Evolutionary conservation across 768 basidiomycete genomes (phyloP).

Genomic region (Suillus spraguei): DNA sequence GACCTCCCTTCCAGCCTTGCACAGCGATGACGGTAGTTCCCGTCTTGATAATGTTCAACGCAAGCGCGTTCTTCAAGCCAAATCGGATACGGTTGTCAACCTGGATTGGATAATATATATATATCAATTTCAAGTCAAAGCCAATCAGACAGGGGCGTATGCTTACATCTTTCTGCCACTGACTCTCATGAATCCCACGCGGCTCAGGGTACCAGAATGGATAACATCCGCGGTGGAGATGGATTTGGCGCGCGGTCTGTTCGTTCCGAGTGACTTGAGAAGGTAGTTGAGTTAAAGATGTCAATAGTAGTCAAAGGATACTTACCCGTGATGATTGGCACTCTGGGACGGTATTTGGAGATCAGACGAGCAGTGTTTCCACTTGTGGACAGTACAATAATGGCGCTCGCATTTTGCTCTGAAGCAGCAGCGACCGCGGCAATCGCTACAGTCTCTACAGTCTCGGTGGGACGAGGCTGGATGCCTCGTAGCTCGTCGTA

Average conservation of each 20-base stretch:
- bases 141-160: not conserved
- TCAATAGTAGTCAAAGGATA: conserved; percentile 9
- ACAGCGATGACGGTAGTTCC: conserved; percentile 92
- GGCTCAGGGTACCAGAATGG: conserved; percentile 97
- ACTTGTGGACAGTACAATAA: conserved; percentile 94
- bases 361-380: conserved; percentile 95
- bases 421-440: conserved; percentile 94
- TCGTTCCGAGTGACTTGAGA: conserved; percentile 88
- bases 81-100: conserved; percentile 90
- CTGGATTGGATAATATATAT: conserved; percentile 46
- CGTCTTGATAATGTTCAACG: conserved; percentile 83
- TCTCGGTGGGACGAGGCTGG: conserved; percentile 87
- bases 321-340: conserved; percentile 94
- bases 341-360: conserved; percentile 93
- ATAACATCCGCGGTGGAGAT: conserved; percentile 95
- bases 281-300: conserved; percentile 7
- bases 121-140: conserved; percentile 15
- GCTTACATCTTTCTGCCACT: conserved; percentile 97
- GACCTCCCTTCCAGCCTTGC: conserved; percentile 99
- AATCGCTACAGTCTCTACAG: conserved; percentile 94
- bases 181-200: conserved; percentile 81
- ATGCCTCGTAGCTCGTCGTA: conserved; percentile 85
- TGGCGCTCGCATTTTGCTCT: conserved; percentile 94
- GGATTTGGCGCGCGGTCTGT: conserved; percentile 95
- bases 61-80: conserved; percentile 82